phyloP scores from a whole-genome alignment of 129 eudicot species.

The Scalesia atractyloides region DNA sequence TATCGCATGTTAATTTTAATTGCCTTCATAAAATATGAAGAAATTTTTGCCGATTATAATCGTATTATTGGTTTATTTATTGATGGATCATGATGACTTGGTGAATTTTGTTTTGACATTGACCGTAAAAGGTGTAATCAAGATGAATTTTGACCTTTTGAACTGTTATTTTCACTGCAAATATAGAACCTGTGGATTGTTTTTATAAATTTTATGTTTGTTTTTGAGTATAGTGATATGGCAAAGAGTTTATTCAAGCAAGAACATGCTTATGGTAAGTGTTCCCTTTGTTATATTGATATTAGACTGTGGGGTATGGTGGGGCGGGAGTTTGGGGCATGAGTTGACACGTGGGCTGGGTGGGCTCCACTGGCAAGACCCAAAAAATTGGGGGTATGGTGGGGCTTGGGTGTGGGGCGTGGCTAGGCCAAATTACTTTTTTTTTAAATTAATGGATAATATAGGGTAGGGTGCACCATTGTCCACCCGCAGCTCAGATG shows the following conservation, averaged over 20 bases:
- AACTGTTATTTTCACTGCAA: neutral
- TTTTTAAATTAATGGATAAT: too few relatives aligned
- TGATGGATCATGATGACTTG: neutral
- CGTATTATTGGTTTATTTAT: neutral
- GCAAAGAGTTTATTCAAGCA: conserved; percentile 75
- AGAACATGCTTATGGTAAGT: conserved; percentile 61
- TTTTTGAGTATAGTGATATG: conserved; percentile 32
- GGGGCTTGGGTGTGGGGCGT: too few relatives aligned
- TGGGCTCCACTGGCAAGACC: too few relatives aligned
- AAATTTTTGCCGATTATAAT: neutral
- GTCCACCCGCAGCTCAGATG: too few relatives aligned
- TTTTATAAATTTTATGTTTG: neutral
- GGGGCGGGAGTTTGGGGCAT: too few relatives aligned
- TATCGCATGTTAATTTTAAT: neutral
- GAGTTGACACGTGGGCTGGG: too few relatives aligned
- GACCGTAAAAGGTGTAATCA: neutral
- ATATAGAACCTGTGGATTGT: neutral
- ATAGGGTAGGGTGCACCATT: too few relatives aligned
- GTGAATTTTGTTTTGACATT: neutral
- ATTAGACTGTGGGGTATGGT: neutral
- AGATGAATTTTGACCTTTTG: neutral
- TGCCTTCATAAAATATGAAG: neutral
- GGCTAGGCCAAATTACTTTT: too few relatives aligned
- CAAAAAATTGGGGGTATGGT: too few relatives aligned
- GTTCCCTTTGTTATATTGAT: conserved; percentile 11